Percentiles rank a stretch among this genome's conserved stretches.
Evolutionary conservation across 2,329 filamentous ascomycete species (phyloP).

Genomic region (Berkeleyomyces basicola): DNA sequence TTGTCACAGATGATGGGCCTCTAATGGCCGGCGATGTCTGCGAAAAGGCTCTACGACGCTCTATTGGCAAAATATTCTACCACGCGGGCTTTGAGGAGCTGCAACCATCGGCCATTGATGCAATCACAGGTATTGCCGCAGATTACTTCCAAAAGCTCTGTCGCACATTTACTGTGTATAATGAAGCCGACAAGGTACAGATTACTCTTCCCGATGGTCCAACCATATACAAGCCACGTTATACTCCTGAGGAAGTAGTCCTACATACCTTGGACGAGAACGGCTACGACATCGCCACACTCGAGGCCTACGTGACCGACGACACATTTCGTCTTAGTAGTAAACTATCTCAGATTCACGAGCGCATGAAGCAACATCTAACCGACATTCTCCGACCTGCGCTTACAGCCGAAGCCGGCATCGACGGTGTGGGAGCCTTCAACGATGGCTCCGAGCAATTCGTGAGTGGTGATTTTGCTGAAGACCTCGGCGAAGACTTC

Average conservation of each 20-base stretch:
- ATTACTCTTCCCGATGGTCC: constrained; percentile 36
- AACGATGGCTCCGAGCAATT: constrained; percentile 96
- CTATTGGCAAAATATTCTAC: constrained; percentile 88
- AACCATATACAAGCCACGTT: constrained; percentile 39
- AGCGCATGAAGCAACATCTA: constrained; percentile 84
- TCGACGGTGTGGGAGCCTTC: constrained; percentile 79
- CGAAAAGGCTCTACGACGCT: constrained; percentile 70
- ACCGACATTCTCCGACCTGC: constrained; percentile 88
- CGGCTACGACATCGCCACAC: constrained; percentile 61
- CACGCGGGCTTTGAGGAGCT: constrained; percentile 94
- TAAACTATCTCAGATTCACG: constrained; percentile 72
- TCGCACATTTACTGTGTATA: constrained; percentile 64
- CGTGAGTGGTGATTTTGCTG: constrained; percentile 88
- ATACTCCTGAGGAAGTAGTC: constrained; percentile 69
- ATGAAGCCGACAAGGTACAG: constrained; percentile 45
- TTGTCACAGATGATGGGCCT: constrained; percentile 74
- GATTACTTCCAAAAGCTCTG: constrained; percentile 82
- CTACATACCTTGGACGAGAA: constrained; percentile 74
- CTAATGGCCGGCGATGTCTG: constrained; percentile 73
- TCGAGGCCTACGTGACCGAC: constrained; percentile 81
- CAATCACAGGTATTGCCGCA: constrained; percentile 72
- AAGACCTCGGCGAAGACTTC: constrained; percentile 96
- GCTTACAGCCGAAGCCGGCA: constrained; percentile 53
- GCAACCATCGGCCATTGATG: constrained; percentile 83
- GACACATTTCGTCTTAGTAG: constrained; percentile 74